Base-by-base conservation (phyloP, 148 eudicot species). In the Rhododendron ovatum region DNA sequence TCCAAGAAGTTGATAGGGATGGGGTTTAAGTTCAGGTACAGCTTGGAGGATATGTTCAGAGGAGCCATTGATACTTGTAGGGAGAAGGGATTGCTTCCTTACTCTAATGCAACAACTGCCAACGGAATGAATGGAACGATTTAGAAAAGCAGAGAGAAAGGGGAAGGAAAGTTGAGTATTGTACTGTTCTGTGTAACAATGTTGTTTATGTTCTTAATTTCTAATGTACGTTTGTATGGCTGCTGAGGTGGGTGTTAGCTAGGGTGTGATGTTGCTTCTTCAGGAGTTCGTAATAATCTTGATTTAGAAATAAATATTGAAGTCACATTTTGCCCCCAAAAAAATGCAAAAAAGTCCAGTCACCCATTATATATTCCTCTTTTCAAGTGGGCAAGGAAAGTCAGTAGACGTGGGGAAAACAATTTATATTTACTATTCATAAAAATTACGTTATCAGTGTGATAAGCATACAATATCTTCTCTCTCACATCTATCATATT, bases 41-140 rank as follows among this genome's bases (percentile, higher is more conserved):
- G 89, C 48, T 91, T 95, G 91, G 96, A 94, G 88, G 98, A 95
- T 71, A 97, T 97, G 99, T 95, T 88, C 86, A 91, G 84, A 82
- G 99, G 91, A 82, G 98, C 99, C 45, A 91, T 97, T 53, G 96
- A 93, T 50, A 93, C 91, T 20, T 97, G 98, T 86, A 87, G 98
- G 84, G 92, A 90, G 84, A 97, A 95, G 89, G 96, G 98, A 30
- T 87, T 97, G 92, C 94, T 97, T 30, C 95, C 99, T 1, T 39
- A 24, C 84, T 88, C 93, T 17, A 67, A 67, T 26, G 74, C 12
- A 67, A 9, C 71, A 65, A 67, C 74, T 67, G 35, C 74, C 33
- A 26, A 26, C 1, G 73, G 73, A n/a, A 65, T 1, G 11, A 65
- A 65, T 7, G 69, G 28, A 63, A 63, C 69, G 71, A 65, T 24